phyloP scores from a whole-genome alignment of 2,329 filamentous ascomycete species.

The Fusarium austroafricanum region DNA sequence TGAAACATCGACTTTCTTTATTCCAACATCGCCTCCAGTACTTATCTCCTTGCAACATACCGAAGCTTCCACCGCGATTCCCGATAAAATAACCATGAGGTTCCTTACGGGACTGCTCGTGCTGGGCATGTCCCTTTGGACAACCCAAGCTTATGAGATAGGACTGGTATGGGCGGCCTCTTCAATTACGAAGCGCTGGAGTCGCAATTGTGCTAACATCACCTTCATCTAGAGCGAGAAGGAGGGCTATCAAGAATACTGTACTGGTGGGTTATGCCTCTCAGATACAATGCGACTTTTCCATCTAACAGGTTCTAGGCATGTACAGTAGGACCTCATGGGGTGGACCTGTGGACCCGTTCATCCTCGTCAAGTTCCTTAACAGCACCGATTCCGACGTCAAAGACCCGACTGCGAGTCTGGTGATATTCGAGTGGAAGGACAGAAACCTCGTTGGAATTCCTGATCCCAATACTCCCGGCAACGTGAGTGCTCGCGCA shows the following conservation, averaged over 20 bases:
- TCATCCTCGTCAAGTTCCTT: constrained; percentile 86
- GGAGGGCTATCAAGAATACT: constrained; percentile 82
- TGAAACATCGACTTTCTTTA: constrained; percentile 15
- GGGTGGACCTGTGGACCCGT: constrained; percentile 89
- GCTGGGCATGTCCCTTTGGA: constrained; percentile 66
- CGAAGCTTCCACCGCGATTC: constrained; percentile 24
- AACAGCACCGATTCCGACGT: constrained; percentile 65
- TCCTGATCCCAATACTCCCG: constrained; percentile 64
- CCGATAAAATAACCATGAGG: constrained; percentile 60
- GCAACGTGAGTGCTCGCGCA: constrained; percentile 59
- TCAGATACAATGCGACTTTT: not conserved
- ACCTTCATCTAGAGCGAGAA: constrained; percentile 72
- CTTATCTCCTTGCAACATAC: constrained; percentile 7
- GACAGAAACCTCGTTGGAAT: constrained; percentile 84
- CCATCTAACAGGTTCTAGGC: constrained; percentile 59
- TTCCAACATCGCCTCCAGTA: constrained; percentile 14
- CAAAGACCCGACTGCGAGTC: constrained; percentile 79
- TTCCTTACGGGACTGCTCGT: constrained; percentile 62
- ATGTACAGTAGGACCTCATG: constrained; percentile 94
- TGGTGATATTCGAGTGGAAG: constrained; percentile 94
- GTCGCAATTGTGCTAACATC: constrained; percentile 38
- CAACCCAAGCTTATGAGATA: constrained; percentile 68
- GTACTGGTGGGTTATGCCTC: constrained; percentile 64
- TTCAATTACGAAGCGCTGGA: not conserved
- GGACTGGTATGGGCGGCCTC: constrained; percentile 60